Evolutionary conservation across 345 rosid species (phyloP).

Genomic region (Laguncularia racemosa): DNA sequence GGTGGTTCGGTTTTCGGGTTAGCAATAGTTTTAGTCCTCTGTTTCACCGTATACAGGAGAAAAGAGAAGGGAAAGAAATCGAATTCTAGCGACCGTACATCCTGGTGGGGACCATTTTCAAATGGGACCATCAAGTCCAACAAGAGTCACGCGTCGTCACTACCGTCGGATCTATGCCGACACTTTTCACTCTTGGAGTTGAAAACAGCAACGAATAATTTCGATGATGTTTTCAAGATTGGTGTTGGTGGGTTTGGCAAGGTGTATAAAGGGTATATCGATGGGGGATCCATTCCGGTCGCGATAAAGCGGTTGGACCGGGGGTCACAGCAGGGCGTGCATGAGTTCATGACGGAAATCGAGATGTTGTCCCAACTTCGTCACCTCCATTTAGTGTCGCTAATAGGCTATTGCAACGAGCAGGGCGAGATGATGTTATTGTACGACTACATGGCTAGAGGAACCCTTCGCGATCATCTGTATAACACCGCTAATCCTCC

Average conservation of each 20-base stretch:
- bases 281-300: slow-evolving; percentile 31
- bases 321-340: slow-evolving; percentile 43
- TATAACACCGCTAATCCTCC: slow-evolving; percentile 15
- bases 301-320: slow-evolving; percentile 48
- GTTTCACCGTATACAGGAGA: neutral
- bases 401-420: slow-evolving; percentile 40
- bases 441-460: slow-evolving; percentile 28
- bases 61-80: neutral
- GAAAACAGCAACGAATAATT: slow-evolving; percentile 37
- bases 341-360: slow-evolving; percentile 45
- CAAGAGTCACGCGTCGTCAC: slow-evolving; percentile 18
- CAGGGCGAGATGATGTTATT: slow-evolving; percentile 36
- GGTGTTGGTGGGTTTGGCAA: slow-evolving; percentile 29
- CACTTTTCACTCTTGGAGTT: slow-evolving; percentile 35
- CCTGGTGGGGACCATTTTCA: neutral
- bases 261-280: slow-evolving; percentile 28
- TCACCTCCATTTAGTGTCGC: slow-evolving; percentile 33
- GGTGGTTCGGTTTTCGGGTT: neutral
- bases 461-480: slow-evolving; percentile 27
- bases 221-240: slow-evolving; percentile 27
- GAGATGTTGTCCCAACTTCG: slow-evolving; percentile 48
- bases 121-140: slow-evolving; percentile 17
- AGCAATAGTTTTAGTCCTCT: neutral
- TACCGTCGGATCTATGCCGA: slow-evolving; percentile 21
- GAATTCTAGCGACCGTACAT: neutral